phyloP scores from a whole-genome alignment of 805 yeast genomes.

The Candida odintsovae region DNA sequence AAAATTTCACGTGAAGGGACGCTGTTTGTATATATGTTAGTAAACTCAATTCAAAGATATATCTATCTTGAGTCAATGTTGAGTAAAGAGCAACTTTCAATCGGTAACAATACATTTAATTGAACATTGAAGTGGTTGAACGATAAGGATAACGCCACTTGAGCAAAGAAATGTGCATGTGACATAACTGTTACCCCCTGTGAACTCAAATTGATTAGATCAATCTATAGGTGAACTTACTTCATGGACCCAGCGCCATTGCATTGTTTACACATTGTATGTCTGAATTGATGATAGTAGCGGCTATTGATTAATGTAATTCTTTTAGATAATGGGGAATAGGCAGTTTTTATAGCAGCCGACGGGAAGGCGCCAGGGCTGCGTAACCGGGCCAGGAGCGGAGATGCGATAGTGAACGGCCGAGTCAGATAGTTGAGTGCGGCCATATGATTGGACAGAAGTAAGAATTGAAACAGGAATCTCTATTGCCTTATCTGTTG shows the following conservation, averaged over 20 bases:
- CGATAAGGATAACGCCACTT: not conserved
- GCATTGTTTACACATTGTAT: slow-evolving; percentile 9
- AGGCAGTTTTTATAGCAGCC: not conserved
- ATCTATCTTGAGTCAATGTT: not conserved
- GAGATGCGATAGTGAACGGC: not conserved
- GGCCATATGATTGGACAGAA: not conserved
- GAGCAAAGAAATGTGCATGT: no score
- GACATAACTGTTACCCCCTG: no score
- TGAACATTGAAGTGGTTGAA: no score
- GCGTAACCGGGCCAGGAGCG: not conserved
- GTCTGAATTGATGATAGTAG: slow-evolving; percentile 1
- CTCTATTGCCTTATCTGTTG: no score
- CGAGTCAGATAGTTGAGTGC: not conserved
- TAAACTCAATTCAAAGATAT: not conserved
- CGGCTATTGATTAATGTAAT: not conserved
- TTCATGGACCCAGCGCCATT: slow-evolving; percentile 14
- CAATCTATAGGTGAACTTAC: slow-evolving; percentile 9
- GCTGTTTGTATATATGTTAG: slow-evolving; percentile 6
- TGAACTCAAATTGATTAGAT: no score
- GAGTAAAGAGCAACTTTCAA: not conserved
- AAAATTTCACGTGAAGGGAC: slow-evolving; percentile 37
- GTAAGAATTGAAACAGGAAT: no score
- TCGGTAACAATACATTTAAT: no score
- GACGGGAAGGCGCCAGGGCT: not conserved
- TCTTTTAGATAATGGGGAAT: not conserved